Evolutionary conservation across 331 rosid genomes (phyloP).

Genomic region (Telfairia occidentalis): DNA sequence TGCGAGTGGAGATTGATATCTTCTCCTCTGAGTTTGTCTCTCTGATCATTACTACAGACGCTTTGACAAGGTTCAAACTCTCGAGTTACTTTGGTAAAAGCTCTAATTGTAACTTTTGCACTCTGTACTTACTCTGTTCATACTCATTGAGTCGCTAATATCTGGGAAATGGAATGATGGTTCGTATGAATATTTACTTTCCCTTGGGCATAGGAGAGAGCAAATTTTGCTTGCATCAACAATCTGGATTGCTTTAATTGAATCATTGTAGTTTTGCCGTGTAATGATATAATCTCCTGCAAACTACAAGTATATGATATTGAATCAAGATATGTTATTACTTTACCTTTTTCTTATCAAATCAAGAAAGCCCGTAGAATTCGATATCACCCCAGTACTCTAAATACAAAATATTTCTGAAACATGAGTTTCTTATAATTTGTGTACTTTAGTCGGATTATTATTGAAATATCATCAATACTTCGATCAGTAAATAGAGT

Average conservation of each 20-base stretch:
- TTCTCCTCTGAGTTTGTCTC: neutral
- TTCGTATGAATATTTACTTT: neutral
- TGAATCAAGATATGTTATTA: too few relatives aligned
- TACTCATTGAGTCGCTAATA: neutral
- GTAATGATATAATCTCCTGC: neutral
- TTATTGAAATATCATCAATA: too few relatives aligned
- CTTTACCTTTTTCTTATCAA: too few relatives aligned
- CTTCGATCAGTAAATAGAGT: too few relatives aligned
- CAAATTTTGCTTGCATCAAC: neutral
- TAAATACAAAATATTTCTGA: too few relatives aligned
- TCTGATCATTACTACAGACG: neutral
- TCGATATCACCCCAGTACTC: too few relatives aligned
- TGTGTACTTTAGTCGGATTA: too few relatives aligned
- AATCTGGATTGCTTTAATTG: neutral
- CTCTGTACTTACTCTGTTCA: neutral
- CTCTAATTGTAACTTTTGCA: neutral
- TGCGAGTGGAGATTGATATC: constrained; percentile 69
- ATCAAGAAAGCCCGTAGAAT: too few relatives aligned
- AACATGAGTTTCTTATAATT: too few relatives aligned
- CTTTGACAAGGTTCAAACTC: neutral
- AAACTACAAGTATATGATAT: too few relatives aligned
- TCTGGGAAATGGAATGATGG: neutral
- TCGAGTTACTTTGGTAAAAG: neutral
- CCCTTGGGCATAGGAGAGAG: neutral
- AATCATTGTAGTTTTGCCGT: neutral